A percentile compares a stretch with the other conserved stretches of the same genome.
phyloP scores from a whole-genome alignment of 345 rosid species.

The Hibiscus tridactylites region DNA sequence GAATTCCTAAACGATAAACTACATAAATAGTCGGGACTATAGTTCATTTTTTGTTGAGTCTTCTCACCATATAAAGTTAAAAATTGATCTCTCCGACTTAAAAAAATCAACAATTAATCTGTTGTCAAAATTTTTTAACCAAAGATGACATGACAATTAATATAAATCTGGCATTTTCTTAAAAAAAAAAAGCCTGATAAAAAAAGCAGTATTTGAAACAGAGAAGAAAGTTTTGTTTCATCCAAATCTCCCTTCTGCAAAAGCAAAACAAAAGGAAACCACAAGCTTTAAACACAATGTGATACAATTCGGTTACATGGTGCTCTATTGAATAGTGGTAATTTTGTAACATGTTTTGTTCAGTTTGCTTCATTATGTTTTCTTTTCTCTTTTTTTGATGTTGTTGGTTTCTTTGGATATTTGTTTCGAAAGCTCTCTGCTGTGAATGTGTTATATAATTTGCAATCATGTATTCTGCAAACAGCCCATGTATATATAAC shows the following conservation, averaged over 20 bases:
- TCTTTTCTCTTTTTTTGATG: too few species aligned
- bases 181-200: constrained; percentile 15
- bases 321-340: neutral
- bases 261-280: constrained; percentile 62
- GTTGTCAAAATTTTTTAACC: too few species aligned
- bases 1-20: too few species aligned
- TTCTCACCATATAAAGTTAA: too few species aligned
- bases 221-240: constrained; percentile 79
- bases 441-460: neutral
- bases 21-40: too few species aligned
- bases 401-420: neutral
- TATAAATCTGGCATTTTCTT: constrained; percentile 22
- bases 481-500: too few species aligned
- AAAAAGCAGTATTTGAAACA: constrained; percentile 52
- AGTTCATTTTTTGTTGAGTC: too few species aligned
- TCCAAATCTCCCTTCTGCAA: constrained; percentile 70
- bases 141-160: too few species aligned
- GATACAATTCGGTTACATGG: neutral
- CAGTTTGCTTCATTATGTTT: neutral
- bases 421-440: neutral
- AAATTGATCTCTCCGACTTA: too few species aligned
- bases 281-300: constrained; percentile 26
- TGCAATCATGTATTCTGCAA: neutral
- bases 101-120: too few species aligned
- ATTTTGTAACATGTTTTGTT: neutral